phyloP scores from a whole-genome alignment of 1,139 yeast species.

The Protomyces inouyei region DNA sequence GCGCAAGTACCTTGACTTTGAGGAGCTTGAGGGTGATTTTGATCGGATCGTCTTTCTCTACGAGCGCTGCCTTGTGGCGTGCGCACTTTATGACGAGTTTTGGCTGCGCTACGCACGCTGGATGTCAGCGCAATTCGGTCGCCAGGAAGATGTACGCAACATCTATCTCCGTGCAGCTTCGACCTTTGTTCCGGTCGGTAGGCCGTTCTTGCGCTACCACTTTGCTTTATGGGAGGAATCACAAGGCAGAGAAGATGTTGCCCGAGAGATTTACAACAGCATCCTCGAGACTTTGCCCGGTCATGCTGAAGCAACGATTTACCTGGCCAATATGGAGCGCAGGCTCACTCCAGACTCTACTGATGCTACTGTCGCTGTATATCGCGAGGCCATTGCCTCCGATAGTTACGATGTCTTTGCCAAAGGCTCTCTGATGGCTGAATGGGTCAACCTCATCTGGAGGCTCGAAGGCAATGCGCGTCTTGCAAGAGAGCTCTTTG shows the following conservation, averaged over 20 bases:
- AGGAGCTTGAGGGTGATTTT: constrained; percentile 43
- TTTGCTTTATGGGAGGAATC: constrained; percentile 42
- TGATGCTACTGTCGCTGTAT: constrained; percentile 33
- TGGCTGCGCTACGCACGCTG: constrained; percentile 61
- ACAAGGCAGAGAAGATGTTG: constrained; percentile 36
- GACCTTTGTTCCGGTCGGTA: constrained; percentile 38
- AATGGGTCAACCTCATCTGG: constrained; percentile 36
- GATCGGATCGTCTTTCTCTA: constrained; percentile 46
- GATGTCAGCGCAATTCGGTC: constrained; percentile 36
- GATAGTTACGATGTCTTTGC: constrained; percentile 33
- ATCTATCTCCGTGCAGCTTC: constrained; percentile 39
- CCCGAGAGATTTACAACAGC: constrained; percentile 37
- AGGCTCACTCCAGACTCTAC: constrained; percentile 28
- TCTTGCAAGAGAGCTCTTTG: constrained; percentile 35
- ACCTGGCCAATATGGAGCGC: constrained; percentile 34
- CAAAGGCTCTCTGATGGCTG: constrained; percentile 34
- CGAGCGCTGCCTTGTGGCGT: constrained; percentile 48
- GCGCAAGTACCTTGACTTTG: constrained; percentile 56
- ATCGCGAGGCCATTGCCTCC: constrained; percentile 36
- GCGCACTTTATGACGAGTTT: constrained; percentile 50
- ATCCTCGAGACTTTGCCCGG: constrained; percentile 38
- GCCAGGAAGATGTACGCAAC: constrained; percentile 35
- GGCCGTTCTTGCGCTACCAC: constrained; percentile 39
- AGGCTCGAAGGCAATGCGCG: constrained; percentile 33
- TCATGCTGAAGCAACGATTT: constrained; percentile 37